Evolutionary conservation across 2,329 filamentous ascomycete species (phyloP), one percentile per base, ranked within the genome.

Genomic region (Aspergillus cejpii): DNA sequence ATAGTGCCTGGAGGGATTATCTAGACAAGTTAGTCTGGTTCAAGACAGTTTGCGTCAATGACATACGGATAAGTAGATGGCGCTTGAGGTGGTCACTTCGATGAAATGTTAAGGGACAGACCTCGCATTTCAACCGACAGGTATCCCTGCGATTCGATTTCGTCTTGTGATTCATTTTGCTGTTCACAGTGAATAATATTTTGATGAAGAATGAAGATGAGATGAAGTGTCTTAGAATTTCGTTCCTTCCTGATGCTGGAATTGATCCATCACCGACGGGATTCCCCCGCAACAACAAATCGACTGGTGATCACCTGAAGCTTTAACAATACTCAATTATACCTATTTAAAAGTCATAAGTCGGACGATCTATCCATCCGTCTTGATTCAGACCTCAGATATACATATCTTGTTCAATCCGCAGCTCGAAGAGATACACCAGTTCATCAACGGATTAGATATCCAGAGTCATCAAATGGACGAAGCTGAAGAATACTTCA

Each of bases 401-500:
- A n/a, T n/a, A n/a, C n/a, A n/a, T n/a, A n/a, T n/a, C n/a, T n/a
- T n/a, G n/a, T n/a, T n/a, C n/a, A n/a, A n/a, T n/a, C n/a, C n/a
- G n/a, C n/a, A n/a, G n/a, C n/a, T n/a, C n/a, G n/a, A n/a, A n/a
- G n/a, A n/a, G n/a, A 24, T 24, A 8, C 23, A 24, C 23, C 23
- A 24, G 8, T 24, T 8, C 8, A 34, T 17, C 7, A 34, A 8
- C 31, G 10, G 0, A 19, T 34, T 17, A 3, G 17, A 10, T 5
- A 12, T 4, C 11, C 8, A 10, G 8, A 5, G 10, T 20, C 3
- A 10, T 17, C 15, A 15, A 11, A 34, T 34, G 31, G 4, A 4
- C 15, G 17, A 14, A 6, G 15, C 19, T 2, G 6, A 42, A 7
- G 39, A 42, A 11, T 50, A 58, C 23, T 69, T 61, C 54, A 66